Percentiles rank a stretch among this genome's conserved stretches.
Evolutionary conservation across 768 basidiomycete genomes (phyloP).

Genomic region (Paxillus involutus): DNA sequence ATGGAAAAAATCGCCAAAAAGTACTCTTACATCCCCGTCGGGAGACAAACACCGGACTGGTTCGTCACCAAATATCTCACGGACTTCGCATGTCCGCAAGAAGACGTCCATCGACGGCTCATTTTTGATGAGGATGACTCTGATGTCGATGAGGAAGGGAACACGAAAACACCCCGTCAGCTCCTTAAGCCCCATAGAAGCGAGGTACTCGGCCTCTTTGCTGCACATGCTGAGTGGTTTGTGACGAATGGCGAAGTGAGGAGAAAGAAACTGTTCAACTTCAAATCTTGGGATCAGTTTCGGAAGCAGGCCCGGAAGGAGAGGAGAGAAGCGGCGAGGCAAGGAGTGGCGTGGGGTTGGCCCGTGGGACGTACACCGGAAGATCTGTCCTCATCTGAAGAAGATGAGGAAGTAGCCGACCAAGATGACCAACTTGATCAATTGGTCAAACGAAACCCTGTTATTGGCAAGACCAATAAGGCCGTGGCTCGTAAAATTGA

Average conservation of each 20-base stretch:
- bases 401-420: neutral
- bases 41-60: constrained; percentile 49
- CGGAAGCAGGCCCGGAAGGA: constrained; percentile 32
- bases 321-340: constrained; percentile 30
- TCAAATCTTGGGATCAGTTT: constrained; percentile 49
- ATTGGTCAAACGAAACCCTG: constrained; percentile 24
- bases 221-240: constrained; percentile 60
- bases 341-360: constrained; percentile 24
- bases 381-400: constrained; percentile 5
- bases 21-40: constrained; percentile 32
- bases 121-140: constrained; percentile 35
- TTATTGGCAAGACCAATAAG: constrained; percentile 26
- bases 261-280: constrained; percentile 37
- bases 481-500: constrained; percentile 20
- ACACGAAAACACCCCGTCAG: constrained; percentile 35
- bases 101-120: constrained; percentile 31
- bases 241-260: constrained; percentile 43
- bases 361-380: constrained; percentile 11
- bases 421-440: neutral
- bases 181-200: constrained; percentile 49
- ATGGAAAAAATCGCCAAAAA: constrained; percentile 44
- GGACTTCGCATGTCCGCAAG: constrained; percentile 24
- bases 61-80: constrained; percentile 44
- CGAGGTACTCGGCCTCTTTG: constrained; percentile 51
- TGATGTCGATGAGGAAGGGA: constrained; percentile 29